These are phyloP conservation scores for Pyrenochaeta sp. DNA, from an alignment of 2,329 filamentous ascomycete species.

Conservation along the genomic window DNA sequence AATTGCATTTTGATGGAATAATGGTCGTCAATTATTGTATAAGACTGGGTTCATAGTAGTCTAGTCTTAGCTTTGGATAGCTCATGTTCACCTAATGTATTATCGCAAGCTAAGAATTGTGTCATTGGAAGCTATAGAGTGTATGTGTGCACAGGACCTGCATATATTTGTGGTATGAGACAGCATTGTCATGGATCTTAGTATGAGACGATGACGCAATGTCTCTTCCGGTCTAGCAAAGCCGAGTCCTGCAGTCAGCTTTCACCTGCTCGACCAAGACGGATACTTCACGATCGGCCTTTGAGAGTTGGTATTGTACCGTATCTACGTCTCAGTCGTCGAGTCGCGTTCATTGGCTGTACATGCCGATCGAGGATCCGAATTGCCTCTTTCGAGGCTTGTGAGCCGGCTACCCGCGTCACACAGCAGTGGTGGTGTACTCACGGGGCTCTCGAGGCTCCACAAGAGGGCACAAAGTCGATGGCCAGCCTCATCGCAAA, in stretches of 20 bases:
- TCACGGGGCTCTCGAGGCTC: constrained; percentile 1
- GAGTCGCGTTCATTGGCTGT: constrained; percentile 1
- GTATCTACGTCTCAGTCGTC: neutral
- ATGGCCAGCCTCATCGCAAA: neutral
- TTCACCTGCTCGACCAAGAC: too few relatives aligned
- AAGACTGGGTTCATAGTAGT: neutral
- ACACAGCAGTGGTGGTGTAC: constrained; percentile 10
- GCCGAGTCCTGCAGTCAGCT: too few relatives aligned
- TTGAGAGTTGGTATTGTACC: neutral
- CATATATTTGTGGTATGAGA: neutral
- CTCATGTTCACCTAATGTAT: neutral
- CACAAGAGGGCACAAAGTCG: neutral
- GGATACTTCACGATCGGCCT: neutral
- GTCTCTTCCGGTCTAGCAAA: too few relatives aligned
- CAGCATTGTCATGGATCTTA: neutral
- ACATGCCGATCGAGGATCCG: constrained; percentile 4
- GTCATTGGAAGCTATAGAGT: neutral
- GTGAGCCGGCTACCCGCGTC: constrained; percentile 11
- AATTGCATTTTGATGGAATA: neutral
- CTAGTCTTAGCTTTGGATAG: neutral
- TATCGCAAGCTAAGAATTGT: neutral
- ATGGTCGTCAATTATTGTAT: neutral
- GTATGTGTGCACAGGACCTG: neutral
- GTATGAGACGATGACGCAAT: too few relatives aligned
- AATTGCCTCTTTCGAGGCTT: constrained; percentile 4